Percentiles rank a stretch among this genome's conserved stretches.
Conservation (phyloP, 2,329 filamentous ascomycete genomes). For the Colletotrichum neosansevieriae region DNA sequence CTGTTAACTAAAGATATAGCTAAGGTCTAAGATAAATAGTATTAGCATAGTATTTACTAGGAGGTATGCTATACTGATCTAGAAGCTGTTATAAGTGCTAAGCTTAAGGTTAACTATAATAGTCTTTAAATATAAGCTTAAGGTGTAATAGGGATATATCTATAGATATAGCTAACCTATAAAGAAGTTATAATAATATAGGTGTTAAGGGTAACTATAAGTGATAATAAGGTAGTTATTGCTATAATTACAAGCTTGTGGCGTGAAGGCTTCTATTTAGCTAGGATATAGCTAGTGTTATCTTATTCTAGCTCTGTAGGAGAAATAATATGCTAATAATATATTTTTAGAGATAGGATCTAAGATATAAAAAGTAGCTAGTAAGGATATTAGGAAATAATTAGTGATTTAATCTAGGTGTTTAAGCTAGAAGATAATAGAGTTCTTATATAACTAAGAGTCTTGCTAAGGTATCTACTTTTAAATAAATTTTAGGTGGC, state of each 20-base stretch:
- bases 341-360: too few relatives aligned
- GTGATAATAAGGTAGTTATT: slow-evolving; percentile 15
- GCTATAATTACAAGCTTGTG: neutral
- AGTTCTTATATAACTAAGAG: too few relatives aligned
- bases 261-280: neutral
- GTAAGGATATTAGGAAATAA: too few relatives aligned
- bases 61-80: slow-evolving; percentile 45
- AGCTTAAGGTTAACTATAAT: slow-evolving; percentile 43
- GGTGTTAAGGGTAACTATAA: slow-evolving; percentile 22
- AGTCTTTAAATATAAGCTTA: slow-evolving; percentile 28
- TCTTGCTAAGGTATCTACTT: too few relatives aligned
- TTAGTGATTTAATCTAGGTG: too few relatives aligned
- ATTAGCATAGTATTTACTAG: slow-evolving; percentile 44
- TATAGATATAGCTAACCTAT: neutral
- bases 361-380: too few relatives aligned
- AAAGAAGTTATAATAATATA: slow-evolving; percentile 24
- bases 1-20: too few relatives aligned
- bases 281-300: neutral
- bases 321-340: too few relatives aligned
- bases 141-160: neutral
- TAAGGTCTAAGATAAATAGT: slow-evolving; percentile 47
- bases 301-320: too few relatives aligned
- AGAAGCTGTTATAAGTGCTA: slow-evolving; percentile 44
- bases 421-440: too few relatives aligned
- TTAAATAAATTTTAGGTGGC: too few relatives aligned